Base-by-base conservation (phyloP, 805 yeast genomes). In the Candida suzukii region DNA sequence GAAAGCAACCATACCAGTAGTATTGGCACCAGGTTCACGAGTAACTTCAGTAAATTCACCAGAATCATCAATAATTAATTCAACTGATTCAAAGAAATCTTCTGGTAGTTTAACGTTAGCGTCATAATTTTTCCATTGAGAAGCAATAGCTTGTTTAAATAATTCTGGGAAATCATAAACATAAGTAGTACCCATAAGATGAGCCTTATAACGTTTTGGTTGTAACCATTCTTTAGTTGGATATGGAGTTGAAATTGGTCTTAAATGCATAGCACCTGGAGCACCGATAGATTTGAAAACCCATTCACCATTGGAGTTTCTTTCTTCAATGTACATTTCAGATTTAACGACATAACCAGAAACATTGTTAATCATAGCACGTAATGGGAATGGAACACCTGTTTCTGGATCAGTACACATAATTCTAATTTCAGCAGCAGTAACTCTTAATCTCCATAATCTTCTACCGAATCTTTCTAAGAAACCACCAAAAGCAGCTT, bases 101-200 rank as follows among this genome's bases (percentile, higher is more conserved):
- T 81, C 87, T 34, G 90, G 90, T 47, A 79, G 46, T 50, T 78
- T 80, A 37, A 72, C 64, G 41, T 63, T 62, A 43, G 79, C 69
- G 34, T 78, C 72, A 50, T 64, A 63, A 46, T 75, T 76, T 62
- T 82, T 81, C 99, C 99, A 93, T 64, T 80, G 83, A 18, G 90
- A 73, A 42, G 78, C 64, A 30, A 86, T 74, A 30, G 96, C 95
- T 70, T 93, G 97, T 57, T 90, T 86, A 83, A 95, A 93, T 57
- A 93, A 70, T 63, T 93, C 99, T 40, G 99, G 99, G 93, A 93
- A 95, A 66, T 93, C 99, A 58, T 95, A 93, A 39, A 88, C 96
- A 60, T 88, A 93, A 11, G 99, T 90, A 17, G 99, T 93, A 49
- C 99, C 99, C 90, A 93, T 84, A 56, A 87, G 74, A 66, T 93